Conservation (phyloP, 345 rosid species). For the Hibiscus mutabilis region DNA sequence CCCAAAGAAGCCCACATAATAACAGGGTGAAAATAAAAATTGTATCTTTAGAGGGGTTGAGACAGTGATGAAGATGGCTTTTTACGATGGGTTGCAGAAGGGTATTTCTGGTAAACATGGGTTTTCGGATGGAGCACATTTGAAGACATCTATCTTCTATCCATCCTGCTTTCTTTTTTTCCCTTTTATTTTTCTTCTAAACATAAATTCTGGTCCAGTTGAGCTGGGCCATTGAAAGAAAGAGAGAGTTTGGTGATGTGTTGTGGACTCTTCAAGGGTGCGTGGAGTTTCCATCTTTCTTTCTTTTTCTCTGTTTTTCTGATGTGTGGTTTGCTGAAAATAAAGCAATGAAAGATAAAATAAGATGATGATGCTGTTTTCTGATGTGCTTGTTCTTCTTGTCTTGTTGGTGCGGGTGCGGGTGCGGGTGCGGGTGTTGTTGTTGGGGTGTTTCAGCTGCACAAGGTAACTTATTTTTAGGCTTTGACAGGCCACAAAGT, state of each 20-base stretch:
- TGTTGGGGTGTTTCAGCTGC: slow-evolving; percentile 16
- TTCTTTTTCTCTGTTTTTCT: slow-evolving; percentile 3
- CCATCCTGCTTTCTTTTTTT: neutral
- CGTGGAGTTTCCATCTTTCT: slow-evolving; percentile 26
- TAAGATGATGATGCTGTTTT: slow-evolving; percentile 26
- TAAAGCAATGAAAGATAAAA: slow-evolving; percentile 13
- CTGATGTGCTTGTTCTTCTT: slow-evolving; percentile 13
- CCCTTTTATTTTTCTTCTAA: slow-evolving; percentile 13
- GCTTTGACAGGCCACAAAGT: slow-evolving; percentile 12
- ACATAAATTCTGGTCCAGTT: slow-evolving; percentile 40
- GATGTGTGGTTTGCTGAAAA: neutral
- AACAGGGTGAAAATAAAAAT: slow-evolving; percentile 21
- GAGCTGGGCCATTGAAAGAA: slow-evolving; percentile 46
- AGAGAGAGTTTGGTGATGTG: slow-evolving; percentile 19
- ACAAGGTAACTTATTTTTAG: slow-evolving; percentile 19
- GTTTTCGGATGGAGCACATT: slow-evolving; percentile 42
- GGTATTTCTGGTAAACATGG: slow-evolving; percentile 41
- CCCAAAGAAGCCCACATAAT: slow-evolving; percentile 82
- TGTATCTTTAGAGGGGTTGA: slow-evolving; percentile 27
- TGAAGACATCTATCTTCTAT: slow-evolving; percentile 25
- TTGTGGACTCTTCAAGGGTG: neutral
- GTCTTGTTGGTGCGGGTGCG: slow-evolving; percentile 8
- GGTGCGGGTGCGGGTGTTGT: slow-evolving; percentile 5
- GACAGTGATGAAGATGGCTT: slow-evolving; percentile 61
- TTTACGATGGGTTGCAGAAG: slow-evolving; percentile 69